Conservation (phyloP, 371 early-diverging fungal species). For the Zopfochytrium polystomum region DNA sequence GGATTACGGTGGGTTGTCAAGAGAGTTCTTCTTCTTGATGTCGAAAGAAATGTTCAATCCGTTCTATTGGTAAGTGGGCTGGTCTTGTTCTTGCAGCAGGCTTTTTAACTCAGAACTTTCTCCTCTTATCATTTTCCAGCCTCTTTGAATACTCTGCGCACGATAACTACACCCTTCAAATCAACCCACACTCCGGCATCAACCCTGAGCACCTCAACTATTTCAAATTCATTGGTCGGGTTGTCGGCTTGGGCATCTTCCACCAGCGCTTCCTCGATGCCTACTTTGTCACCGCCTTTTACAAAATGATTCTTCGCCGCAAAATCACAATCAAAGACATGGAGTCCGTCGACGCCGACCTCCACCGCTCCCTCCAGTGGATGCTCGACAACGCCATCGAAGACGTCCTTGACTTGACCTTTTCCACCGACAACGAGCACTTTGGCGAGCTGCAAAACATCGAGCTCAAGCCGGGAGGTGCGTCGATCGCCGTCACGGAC, state of each 20-base stretch:
- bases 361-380: conserved; percentile 90
- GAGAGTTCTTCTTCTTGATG: conserved; percentile 95
- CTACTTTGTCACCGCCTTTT: conserved; percentile 93
- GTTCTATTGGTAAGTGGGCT: conserved; percentile 45
- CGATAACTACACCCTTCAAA: conserved; percentile 94
- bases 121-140: too few relatives aligned
- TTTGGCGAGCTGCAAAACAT: conserved; percentile 91
- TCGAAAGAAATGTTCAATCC: conserved; percentile 98
- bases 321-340: conserved; percentile 85
- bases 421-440: conserved; percentile 86
- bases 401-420: conserved; percentile 84
- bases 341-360: conserved; percentile 94
- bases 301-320: conserved; percentile 92
- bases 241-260: conserved; percentile 94
- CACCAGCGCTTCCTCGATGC: conserved; percentile 95
- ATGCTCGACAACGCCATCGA: conserved; percentile 89
- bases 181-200: conserved; percentile 92
- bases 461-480: conserved; percentile 87
- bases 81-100: not conserved
- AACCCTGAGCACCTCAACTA: conserved; percentile 98
- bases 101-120: not conserved
- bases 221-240: conserved; percentile 97
- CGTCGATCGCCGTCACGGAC: conserved; percentile 91
- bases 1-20: conserved; percentile 92
- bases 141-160: conserved; percentile 96